Base-by-base conservation (phyloP, 2,329 filamentous ascomycete genomes). In the Scytalidium sp. region DNA sequence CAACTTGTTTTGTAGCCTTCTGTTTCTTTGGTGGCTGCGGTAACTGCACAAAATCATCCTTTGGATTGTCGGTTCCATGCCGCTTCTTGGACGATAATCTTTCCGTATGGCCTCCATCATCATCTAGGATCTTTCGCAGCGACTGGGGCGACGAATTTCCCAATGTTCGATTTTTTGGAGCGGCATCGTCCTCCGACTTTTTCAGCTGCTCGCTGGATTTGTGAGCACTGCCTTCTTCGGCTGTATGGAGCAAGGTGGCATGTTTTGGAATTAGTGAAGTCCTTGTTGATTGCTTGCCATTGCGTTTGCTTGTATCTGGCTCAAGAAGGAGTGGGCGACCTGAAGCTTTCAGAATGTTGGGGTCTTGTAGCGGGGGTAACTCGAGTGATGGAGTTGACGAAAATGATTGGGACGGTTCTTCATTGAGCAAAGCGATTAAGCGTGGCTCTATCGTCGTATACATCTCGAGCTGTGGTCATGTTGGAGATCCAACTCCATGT, bases 1-100 rank as follows among this genome's bases (percentile, higher is more conserved):
- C 78, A 45, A 77, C 70, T 58, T 80, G 76, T 11, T 75, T 71
- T 3, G 66, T 56, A 15, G 81, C 76, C 62, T 81, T 84, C 57
- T 82, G 80, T 61, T 84, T 85, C 70, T 84, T 84, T 43, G 81
- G 71, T 3, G 81, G 82, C 59, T 85, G 80, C 1, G 83, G 83
- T 15, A 85, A 70, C 61, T 85, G 81, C 32, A 84, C 75, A 54
- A 83, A 80, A 54, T 85, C 81, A 50, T 85, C 83, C 56, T 83
- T 82, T 50, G 68, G 69, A 22, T 73, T 67, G 41, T 75, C 63
- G 7, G 67, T 67, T 45, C 75, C 68, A 23, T 70, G 72, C n/a
- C 80, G 71, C 64, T 83, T 84, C 67, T 82, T 84, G 45, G 70
- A 73, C 6, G 56, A 49, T 23, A 54, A 44, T 29, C 53, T 55